A percentile compares a stretch with the other conserved stretches of the same genome.
Conservation (phyloP, 306 rosid genomes). For the Cicer arietinum region DNA sequence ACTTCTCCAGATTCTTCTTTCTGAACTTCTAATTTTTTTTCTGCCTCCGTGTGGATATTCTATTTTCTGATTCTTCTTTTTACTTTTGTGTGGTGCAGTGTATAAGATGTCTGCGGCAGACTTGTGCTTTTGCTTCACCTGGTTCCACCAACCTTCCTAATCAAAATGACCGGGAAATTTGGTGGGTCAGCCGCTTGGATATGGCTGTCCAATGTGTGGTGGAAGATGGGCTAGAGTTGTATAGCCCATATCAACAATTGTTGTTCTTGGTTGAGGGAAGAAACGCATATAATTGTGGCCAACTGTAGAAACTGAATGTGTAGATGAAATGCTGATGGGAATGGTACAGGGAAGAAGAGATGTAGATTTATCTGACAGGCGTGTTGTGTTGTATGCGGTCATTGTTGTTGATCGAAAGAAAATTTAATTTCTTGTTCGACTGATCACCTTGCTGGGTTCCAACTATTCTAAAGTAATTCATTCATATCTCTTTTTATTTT, state of each 20-base stretch:
- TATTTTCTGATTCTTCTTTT: conserved; percentile 27
- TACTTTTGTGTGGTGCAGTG: conserved; percentile 62
- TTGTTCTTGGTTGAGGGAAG: conserved; percentile 15
- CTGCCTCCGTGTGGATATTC: not conserved
- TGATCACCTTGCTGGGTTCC: conserved; percentile 18
- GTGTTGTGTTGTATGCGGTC: conserved; percentile 21
- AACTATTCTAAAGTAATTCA: not conserved
- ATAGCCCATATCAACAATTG: conserved; percentile 44
- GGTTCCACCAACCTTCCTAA: conserved; percentile 55
- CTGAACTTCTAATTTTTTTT: not conserved
- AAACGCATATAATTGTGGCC: conserved; percentile 23
- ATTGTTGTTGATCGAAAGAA: not conserved
- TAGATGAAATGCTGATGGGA: conserved; percentile 40
- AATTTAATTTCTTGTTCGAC: conserved; percentile 4
- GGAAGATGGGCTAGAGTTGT: conserved; percentile 97
- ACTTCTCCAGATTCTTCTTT: conserved; percentile 21
- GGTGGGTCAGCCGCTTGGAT: conserved; percentile 98
- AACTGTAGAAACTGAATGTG: conserved; percentile 17
- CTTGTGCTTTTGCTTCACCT: conserved; percentile 81
- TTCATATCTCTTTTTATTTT: not conserved
- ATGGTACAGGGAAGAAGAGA: conserved; percentile 43
- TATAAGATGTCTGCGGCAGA: conserved; percentile 93
- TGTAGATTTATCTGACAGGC: conserved; percentile 39
- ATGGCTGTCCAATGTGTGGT: conserved; percentile 94
- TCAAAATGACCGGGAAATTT: conserved; percentile 69